These are phyloP conservation scores for Fusarium haematococcum DNA, from an alignment of 2,329 filamentous ascomycete genomes.

Conservation along the genomic window DNA sequence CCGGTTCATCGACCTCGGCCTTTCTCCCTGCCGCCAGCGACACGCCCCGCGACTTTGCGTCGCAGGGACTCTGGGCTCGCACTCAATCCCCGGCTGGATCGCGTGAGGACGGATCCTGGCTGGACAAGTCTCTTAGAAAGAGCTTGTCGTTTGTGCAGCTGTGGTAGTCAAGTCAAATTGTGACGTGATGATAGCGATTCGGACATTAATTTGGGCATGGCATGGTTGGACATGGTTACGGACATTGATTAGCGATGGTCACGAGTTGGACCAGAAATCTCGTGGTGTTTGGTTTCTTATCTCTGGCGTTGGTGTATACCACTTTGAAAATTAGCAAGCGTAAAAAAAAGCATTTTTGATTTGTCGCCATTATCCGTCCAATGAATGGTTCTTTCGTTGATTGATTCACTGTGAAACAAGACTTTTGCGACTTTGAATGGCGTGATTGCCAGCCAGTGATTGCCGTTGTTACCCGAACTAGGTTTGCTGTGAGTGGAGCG, in stretches of 20 bases:
- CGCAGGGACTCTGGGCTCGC: constrained; percentile 41
- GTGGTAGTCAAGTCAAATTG: constrained; percentile 18
- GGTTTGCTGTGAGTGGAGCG: neutral
- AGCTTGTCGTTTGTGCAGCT: constrained; percentile 39
- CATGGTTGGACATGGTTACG: neutral
- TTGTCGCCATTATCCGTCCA: neutral
- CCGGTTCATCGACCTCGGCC: constrained; percentile 36
- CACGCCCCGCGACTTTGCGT: constrained; percentile 43
- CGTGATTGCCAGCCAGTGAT: constrained; percentile 1
- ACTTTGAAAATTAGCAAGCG: constrained; percentile 16
- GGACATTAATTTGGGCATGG: constrained; percentile 23
- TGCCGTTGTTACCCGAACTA: neutral
- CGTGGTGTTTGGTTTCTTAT: neutral
- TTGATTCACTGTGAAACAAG: neutral
- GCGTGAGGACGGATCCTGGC: constrained; percentile 38
- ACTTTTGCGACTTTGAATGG: neutral
- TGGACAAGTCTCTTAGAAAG: constrained; percentile 41
- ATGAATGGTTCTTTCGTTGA: neutral
- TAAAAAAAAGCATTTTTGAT: constrained; percentile 9
- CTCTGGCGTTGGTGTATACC: constrained; percentile 10
- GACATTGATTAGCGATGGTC: neutral
- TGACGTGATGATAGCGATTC: neutral
- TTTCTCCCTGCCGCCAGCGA: constrained; percentile 40
- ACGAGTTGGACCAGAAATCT: neutral
- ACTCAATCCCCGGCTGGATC: constrained; percentile 25